Base-by-base conservation (phyloP, 2,329 filamentous ascomycete species). In the Aspergillus sp. region DNA sequence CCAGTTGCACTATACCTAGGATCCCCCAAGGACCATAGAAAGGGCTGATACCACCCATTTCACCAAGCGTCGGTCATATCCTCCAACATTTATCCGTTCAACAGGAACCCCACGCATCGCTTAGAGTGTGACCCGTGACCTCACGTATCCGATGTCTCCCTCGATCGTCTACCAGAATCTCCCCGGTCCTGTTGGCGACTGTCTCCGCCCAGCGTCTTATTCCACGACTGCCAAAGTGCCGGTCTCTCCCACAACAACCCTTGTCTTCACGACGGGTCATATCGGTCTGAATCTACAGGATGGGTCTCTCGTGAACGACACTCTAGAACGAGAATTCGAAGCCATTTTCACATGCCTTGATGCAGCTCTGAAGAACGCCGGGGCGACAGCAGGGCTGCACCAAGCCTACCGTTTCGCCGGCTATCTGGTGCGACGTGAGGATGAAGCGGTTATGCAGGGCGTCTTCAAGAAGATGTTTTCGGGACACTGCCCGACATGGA, bases 261-360 rank as follows among this genome's bases (percentile, higher is more conserved):
- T 52, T 14, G 31, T 48, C 29, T 52, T 44, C 3, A 52, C 45
- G 1, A 52, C 45, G 9, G 50, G 50, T 13, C 45, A 52, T 11
- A 48, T 48, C 29, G 45, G 50, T 9, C 40, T 52, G 11, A 13
- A 52, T 19, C 32, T 44, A 2, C 21, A 36, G 11, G 43, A 40
- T 5, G 47, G 47, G 0, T 13, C 5, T 6, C 16, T 49, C 3
- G 23, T 49, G 14, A 19, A 11, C 3, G 36, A 32, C n/a, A 49
- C 47, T 6, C 13, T 25, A 4, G 47, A 49, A 31, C 23, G 23
- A 16, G 47, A 59, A 20, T 59, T 59, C 23, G 46, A 54, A 13
- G 57, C 57, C 23, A 57, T 57, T 13, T 57, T 59, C 43, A 38
- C 36, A 23, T 59, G 57, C 36, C 54, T 57, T 3, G 54, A 55